Evolutionary conservation across 2,329 filamentous ascomycete genomes (phyloP).

Genomic region (Diplocarpon mali): DNA sequence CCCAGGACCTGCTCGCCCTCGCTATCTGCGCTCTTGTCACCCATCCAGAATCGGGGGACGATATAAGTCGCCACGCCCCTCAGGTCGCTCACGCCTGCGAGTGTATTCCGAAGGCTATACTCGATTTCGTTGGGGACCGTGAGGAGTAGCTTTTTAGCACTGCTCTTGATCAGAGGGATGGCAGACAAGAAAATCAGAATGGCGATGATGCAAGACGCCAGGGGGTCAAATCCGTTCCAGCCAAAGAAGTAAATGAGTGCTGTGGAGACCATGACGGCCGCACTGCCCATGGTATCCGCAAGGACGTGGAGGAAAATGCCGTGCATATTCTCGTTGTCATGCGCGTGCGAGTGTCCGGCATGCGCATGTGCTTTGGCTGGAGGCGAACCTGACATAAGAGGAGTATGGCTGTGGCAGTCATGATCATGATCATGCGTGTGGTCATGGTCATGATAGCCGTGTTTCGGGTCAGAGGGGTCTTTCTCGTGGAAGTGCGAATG

Average conservation of each 20-base stretch:
- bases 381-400: conserved; percentile 8
- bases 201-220: conserved; percentile 89
- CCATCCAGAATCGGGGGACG: conserved; percentile 86
- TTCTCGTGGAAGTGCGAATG: conserved; percentile 24
- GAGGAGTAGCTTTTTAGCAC: conserved; percentile 71
- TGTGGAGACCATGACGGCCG: conserved; percentile 88
- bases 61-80: conserved; percentile 78
- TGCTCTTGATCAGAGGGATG: conserved; percentile 74
- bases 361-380: conserved; percentile 18
- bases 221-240: conserved; percentile 89
- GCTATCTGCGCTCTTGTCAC: conserved; percentile 44
- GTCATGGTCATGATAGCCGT: conserved; percentile 22
- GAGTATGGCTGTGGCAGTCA: conserved; percentile 13
- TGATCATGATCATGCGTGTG: conserved; percentile 28
- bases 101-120: conserved; percentile 74
- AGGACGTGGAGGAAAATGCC: conserved; percentile 94
- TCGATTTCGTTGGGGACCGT: conserved; percentile 77
- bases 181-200: conserved; percentile 88
- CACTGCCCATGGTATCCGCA: conserved; percentile 87
- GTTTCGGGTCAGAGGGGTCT: conserved; percentile 11
- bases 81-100: conserved; percentile 72
- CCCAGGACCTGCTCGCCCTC: conserved; percentile 53
- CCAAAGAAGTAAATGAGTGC: conserved; percentile 75
- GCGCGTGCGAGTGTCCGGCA: conserved; percentile 37
- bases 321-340: conserved; percentile 95